Percentiles rank a stretch among this genome's conserved stretches.
Evolutionary conservation across 1,139 yeast genomes (phyloP).

Genomic region (Candida pseudoviswanathii): DNA sequence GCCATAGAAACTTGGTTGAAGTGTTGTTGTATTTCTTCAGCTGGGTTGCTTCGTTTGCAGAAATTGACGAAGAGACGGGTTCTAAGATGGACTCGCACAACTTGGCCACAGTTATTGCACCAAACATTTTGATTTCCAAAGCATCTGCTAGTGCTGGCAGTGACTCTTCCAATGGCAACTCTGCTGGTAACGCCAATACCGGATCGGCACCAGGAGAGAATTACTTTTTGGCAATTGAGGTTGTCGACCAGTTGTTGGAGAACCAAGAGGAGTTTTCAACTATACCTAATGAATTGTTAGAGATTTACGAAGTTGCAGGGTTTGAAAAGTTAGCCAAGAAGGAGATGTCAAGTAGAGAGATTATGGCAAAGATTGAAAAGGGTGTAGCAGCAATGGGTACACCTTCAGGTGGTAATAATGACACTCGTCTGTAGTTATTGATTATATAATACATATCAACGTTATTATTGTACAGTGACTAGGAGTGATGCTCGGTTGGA

Average conservation of each 20-base stretch:
- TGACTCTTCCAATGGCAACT: constrained; percentile 13
- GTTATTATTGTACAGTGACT: background rate
- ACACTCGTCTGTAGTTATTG: background rate
- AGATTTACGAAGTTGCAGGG: constrained; percentile 39
- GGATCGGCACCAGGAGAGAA: constrained; percentile 54
- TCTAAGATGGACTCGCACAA: constrained; percentile 97
- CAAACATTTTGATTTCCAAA: constrained; percentile 73
- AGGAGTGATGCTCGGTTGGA: no score
- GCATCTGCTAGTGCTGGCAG: constrained; percentile 25
- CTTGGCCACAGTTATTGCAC: constrained; percentile 93
- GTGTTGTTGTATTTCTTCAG: constrained; percentile 82
- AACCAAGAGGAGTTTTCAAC: constrained; percentile 78
- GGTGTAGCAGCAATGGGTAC: constrained; percentile 6
- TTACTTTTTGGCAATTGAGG: constrained; percentile 88
- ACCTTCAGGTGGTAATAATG: constrained; percentile 1
- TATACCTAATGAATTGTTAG: constrained; percentile 63
- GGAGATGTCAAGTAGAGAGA: constrained; percentile 37
- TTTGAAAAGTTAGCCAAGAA: constrained; percentile 22
- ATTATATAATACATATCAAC: background rate
- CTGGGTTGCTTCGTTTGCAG: constrained; percentile 97
- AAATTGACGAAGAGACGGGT: constrained; percentile 81
- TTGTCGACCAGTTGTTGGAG: constrained; percentile 81
- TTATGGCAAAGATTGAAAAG: constrained; percentile 36
- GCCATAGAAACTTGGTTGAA: constrained; percentile 84
- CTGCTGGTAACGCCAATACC: constrained; percentile 29